Percentiles rank a stretch among this genome's conserved stretches.
These are phyloP conservation scores for Citropsis articulata DNA, from an alignment of 345 rosid species.

Conservation along the genomic window DNA sequence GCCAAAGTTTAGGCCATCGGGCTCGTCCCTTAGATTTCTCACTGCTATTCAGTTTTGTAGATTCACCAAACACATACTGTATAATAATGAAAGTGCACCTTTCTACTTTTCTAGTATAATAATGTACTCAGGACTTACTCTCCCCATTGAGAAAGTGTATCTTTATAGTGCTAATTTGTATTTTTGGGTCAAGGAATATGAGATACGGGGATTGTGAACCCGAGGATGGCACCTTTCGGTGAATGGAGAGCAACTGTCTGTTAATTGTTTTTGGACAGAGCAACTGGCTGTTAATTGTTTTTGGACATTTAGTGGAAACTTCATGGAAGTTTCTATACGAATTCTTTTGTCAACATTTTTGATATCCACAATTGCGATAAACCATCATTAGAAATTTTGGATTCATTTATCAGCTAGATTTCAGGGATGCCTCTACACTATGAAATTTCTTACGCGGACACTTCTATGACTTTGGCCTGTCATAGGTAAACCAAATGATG, in stretches of 20 bases:
- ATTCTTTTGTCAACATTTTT: not conserved
- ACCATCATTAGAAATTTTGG: too few species aligned
- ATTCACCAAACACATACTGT: not conserved
- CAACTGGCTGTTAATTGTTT: not conserved
- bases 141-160: not conserved
- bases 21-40: not conserved
- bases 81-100: too few species aligned
- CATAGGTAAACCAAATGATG: not conserved
- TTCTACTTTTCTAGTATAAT: not conserved
- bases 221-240: not conserved
- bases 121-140: not conserved
- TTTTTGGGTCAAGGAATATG: too few species aligned
- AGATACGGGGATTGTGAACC: not conserved
- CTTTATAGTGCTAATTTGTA: not conserved
- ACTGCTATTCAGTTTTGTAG: constrained; percentile 1
- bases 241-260: not conserved
- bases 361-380: too few species aligned
- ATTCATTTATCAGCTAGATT: too few species aligned
- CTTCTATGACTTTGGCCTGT: too few species aligned
- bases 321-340: not conserved
- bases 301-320: not conserved
- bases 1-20: not conserved
- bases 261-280: not conserved
- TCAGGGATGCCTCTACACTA: too few species aligned
- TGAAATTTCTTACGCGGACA: not conserved